Conservation (phyloP, 2,329 filamentous ascomycete genomes). For the Neofusicoccum umdonicola region DNA sequence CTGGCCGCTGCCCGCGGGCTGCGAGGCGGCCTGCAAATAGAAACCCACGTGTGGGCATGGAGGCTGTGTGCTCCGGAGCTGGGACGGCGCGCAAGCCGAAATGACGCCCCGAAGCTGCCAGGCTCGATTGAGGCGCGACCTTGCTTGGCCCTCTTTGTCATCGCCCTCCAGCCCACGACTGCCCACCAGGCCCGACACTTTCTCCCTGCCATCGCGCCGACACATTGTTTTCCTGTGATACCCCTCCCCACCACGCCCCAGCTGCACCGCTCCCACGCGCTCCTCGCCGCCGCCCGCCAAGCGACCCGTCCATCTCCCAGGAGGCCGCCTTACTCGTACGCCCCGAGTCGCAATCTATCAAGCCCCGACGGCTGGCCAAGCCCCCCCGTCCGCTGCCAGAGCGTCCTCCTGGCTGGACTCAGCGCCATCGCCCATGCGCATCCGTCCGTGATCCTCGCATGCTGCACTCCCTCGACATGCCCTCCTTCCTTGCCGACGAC, state of each 20-base stretch:
- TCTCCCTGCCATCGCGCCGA: conserved; percentile 5
- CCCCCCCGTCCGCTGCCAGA: conserved; percentile 12
- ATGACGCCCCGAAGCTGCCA: conserved; percentile 1
- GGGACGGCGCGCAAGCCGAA: conserved; percentile 7
- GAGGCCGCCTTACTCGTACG: neutral
- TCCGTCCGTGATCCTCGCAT: conserved; percentile 34
- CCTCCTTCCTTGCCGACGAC: conserved; percentile 50
- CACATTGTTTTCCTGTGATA: conserved; percentile 14
- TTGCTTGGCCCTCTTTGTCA: conserved; percentile 7
- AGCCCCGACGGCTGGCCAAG: conserved; percentile 11
- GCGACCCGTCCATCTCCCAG: neutral
- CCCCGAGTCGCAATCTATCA: conserved; percentile 14
- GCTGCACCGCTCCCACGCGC: neutral
- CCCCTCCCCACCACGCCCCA: neutral
- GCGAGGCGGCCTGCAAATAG: neutral
- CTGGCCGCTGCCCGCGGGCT: too few relatives aligned
- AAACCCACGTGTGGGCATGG: conserved; percentile 5
- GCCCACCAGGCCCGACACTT: neutral
- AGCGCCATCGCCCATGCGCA: conserved; percentile 9
- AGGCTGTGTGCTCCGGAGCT: neutral
- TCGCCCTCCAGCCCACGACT: neutral
- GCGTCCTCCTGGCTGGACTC: conserved; percentile 10
- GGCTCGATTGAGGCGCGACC: conserved; percentile 8
- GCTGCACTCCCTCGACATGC: conserved; percentile 45
- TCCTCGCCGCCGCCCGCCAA: neutral